These are phyloP conservation scores for Aspergillus sojae DNA, from an alignment of 2,329 filamentous ascomycete species.

Conservation along the genomic window DNA sequence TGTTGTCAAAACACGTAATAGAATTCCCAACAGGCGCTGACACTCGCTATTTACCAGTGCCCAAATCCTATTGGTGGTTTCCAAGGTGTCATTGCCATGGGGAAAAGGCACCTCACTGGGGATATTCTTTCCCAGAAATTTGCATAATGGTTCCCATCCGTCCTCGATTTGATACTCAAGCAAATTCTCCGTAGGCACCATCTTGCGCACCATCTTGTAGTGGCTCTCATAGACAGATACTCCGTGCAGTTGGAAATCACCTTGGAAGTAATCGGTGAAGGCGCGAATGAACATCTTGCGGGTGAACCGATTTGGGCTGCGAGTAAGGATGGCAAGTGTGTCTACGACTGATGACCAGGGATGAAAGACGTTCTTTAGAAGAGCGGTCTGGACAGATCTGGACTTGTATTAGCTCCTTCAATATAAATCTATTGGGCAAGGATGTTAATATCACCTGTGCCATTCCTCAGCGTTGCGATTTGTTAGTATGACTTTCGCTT, in stretches of 20 bases:
- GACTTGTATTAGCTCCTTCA: neutral
- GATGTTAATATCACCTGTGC: slow-evolving; percentile 14
- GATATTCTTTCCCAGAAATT: slow-evolving; percentile 43
- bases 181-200: slow-evolving; percentile 44
- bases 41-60: too few species aligned
- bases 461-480: slow-evolving; percentile 30
- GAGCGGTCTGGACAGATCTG: slow-evolving; percentile 15
- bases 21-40: too few species aligned
- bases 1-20: too few species aligned
- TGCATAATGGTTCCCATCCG: slow-evolving; percentile 52
- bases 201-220: slow-evolving; percentile 47
- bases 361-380: too few species aligned
- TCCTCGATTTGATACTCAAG: slow-evolving; percentile 50
- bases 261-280: too few species aligned
- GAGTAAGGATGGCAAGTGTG: too few species aligned
- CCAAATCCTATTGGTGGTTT: too few species aligned
- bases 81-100: neutral
- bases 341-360: too few species aligned
- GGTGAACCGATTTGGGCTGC: too few species aligned
- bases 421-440: too few species aligned
- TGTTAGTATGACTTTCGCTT: slow-evolving; percentile 20
- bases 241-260: too few species aligned
- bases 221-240: slow-evolving; percentile 35
- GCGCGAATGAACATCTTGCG: too few species aligned
- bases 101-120: slow-evolving; percentile 9